Evolutionary conservation across 352 stramenopile species (phyloP), one percentile per base, ranked within the genome.

Genomic region (Stramenopiles sp.): DNA sequence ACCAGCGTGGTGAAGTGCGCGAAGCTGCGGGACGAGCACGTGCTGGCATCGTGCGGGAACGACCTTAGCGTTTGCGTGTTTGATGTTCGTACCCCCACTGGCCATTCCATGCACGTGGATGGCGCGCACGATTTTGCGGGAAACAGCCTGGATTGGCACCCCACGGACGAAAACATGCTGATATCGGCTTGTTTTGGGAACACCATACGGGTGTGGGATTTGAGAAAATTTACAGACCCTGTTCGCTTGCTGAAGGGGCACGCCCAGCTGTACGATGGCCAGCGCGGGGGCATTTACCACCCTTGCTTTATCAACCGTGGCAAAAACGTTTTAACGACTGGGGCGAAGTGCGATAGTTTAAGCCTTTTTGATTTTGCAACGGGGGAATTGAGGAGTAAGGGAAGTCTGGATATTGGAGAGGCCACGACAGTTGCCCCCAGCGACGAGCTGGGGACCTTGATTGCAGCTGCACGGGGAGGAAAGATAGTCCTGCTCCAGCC

Each of bases 291-390:
- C 12, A 71, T 71, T 6, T 71, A 71, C 12, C 53, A 71, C 35
- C 53, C 53, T 4, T 71, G 53, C 12, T 71, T 71, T 71, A 33
- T 71, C 35, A 33, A 31, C 35, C 33, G 35, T 71, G 53, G 53
- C 12, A 6, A 2, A 71, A 71, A 71, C 35, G 35, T 71, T 6
- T 6, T 71, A 71, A 71, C 53, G 35, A 71, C 33, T 6, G 53
- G 53, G 2, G 53, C 53, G 35, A 71, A 71, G 6, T 35, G 31
- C 4, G 53, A 71, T 6, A 71, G 31, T 4, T 71, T 71, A 33
- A 71, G 53, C 35, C 33, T 71, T 6, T 71, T 71, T 71, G 12
- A 71, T 71, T 71, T 71, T 71, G 53, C 33, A 2, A 6, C 53
- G 35, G 53, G 53, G 33, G 2, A 35, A 2, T 71, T 71, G 12